These are phyloP conservation scores for Phoma sp. DNA, from an alignment of 2,329 filamentous ascomycete genomes.

Conservation along the genomic window DNA sequence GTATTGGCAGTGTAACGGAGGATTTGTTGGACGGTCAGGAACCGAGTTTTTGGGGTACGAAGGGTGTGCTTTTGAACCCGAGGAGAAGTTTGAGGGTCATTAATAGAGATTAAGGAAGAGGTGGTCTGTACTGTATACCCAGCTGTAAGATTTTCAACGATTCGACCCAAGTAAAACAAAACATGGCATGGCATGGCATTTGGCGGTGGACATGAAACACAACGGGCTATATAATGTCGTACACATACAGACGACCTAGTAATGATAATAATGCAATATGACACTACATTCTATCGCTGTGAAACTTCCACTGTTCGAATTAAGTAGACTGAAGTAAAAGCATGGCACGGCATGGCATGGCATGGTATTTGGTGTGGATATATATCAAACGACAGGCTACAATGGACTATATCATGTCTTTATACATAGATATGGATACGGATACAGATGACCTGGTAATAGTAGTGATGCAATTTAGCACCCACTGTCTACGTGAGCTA, in stretches of 20 bases:
- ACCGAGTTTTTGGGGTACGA: conserved; percentile 71
- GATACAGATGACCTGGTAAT: too few relatives aligned
- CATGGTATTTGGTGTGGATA: too few relatives aligned
- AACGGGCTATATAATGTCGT: background rate
- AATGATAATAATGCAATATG: background rate
- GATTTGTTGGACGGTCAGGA: conserved; percentile 68
- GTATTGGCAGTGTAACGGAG: conserved; percentile 59
- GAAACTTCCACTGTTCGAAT: too few relatives aligned
- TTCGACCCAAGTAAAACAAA: background rate
- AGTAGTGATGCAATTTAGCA: too few relatives aligned
- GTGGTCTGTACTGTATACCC: conserved; percentile 3
- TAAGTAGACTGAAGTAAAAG: too few relatives aligned
- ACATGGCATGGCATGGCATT: background rate
- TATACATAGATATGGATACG: too few relatives aligned
- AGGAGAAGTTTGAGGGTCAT: conserved; percentile 72
- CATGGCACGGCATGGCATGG: too few relatives aligned
- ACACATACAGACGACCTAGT: background rate
- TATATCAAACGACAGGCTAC: too few relatives aligned
- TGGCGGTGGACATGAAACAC: background rate
- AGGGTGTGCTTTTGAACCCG: conserved; percentile 68
- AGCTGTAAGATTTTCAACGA: background rate
- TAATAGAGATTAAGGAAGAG: conserved; percentile 58
- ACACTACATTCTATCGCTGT: background rate
- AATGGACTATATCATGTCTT: too few relatives aligned
- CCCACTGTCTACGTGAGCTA: too few relatives aligned